Conservation (phyloP, 2,329 filamentous ascomycete species). For the Verticillium klebahnii region DNA sequence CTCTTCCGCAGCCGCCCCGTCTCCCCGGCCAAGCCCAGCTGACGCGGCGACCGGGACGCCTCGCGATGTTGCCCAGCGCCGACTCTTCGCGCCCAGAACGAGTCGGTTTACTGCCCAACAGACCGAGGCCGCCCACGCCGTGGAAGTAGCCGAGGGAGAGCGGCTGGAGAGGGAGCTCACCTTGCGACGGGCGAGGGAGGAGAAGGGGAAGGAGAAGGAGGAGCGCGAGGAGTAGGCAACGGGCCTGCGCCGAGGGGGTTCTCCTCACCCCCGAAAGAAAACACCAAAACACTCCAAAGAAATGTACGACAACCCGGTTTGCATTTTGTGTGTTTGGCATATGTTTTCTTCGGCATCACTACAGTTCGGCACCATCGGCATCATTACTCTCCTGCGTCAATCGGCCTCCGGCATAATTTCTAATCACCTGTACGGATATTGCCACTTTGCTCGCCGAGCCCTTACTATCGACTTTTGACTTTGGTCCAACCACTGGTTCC, state of each 20-base stretch:
- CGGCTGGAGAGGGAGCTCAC: not conserved
- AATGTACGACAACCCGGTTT: not conserved
- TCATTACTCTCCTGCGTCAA: not conserved
- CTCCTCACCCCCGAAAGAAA: not conserved
- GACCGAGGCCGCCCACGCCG: not conserved
- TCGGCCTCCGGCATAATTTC: not conserved
- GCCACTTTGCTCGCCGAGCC: conserved; percentile 1
- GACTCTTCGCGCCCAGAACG: not conserved
- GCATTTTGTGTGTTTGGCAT: not conserved
- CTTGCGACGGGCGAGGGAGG: not conserved
- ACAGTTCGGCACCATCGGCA: not conserved
- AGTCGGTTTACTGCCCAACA: not conserved
- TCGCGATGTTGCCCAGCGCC: not conserved
- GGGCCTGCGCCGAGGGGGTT: not conserved
- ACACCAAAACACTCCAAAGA: not conserved
- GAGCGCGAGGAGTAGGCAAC: not conserved
- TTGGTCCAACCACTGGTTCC: conserved; percentile 34
- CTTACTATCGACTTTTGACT: conserved; percentile 27
- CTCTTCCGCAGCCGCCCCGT: not conserved
- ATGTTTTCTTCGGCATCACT: not conserved
- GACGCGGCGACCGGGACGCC: not conserved
- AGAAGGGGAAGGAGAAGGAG: not conserved
- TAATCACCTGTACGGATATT: not conserved
- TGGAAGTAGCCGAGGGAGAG: not conserved
- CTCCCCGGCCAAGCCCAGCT: not conserved